Conservation (phyloP, 345 rosid genomes). For the Eucalyptus decipiens region DNA sequence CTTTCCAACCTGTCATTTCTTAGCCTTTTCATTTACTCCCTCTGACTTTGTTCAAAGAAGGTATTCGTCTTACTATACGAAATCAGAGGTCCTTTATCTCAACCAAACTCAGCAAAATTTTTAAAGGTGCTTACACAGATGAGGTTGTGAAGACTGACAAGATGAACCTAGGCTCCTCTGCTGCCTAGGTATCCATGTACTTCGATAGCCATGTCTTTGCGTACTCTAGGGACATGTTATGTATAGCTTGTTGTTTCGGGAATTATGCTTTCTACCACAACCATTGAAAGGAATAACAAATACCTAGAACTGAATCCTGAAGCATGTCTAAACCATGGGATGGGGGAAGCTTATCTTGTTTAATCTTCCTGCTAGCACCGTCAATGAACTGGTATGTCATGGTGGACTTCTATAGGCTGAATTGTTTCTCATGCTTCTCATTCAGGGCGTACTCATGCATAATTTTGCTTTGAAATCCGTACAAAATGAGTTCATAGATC, state of each 20-base stretch:
- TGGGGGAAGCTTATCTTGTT: not conserved
- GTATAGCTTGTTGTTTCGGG: not conserved
- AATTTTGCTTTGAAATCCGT: not conserved
- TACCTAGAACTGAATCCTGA: not conserved
- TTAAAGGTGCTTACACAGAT: not conserved
- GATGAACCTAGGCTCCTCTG: not conserved
- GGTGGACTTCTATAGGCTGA: not conserved
- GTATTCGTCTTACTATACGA: not conserved
- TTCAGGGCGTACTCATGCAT: not conserved
- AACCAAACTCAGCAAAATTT: not conserved
- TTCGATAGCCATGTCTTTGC: not conserved
- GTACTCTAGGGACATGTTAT: not conserved
- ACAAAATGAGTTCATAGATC: not conserved
- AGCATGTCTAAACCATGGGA: not conserved
- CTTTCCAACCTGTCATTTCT: not conserved
- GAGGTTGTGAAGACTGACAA: not conserved
- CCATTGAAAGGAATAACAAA: not conserved
- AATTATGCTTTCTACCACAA: not conserved
- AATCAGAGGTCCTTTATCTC: not conserved
- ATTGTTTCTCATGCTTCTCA: not conserved
- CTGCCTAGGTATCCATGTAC: not conserved
- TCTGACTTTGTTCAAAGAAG: not conserved
- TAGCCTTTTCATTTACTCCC: not conserved
- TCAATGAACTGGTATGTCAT: not conserved
- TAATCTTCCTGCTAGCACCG: not conserved